Percentiles rank a stretch among this genome's conserved stretches.
phyloP scores from a whole-genome alignment of 768 basidiomycete species.

The Crepidotus variabilis region DNA sequence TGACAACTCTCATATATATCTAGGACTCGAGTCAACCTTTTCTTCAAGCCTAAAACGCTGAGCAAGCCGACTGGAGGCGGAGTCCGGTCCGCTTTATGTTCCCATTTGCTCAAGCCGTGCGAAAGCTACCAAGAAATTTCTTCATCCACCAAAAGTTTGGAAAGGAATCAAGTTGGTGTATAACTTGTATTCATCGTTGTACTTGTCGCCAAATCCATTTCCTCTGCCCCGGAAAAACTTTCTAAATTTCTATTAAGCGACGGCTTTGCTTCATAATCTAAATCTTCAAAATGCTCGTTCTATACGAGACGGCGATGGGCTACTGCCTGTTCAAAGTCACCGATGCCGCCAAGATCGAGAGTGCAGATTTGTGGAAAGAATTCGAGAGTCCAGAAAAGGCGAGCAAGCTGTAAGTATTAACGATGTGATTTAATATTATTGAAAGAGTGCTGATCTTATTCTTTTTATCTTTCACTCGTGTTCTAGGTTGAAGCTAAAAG shows the following conservation, averaged over 20 bases:
- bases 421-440: no score
- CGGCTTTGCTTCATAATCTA: conserved; percentile 2
- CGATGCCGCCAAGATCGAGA: conserved; percentile 82
- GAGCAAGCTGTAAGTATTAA: conserved; percentile 74
- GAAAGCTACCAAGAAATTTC: conserved; percentile 24
- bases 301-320: conserved; percentile 94
- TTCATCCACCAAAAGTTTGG: conserved; percentile 23
- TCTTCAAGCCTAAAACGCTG: no score
- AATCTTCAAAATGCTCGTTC: conserved; percentile 74
- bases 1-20: no score
- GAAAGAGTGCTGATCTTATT: no score
- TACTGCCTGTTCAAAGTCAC: conserved; percentile 98
- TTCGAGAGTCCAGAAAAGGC: conserved; percentile 92
- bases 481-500: conserved; percentile 87
- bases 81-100: not conserved
- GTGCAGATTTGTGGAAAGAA: conserved; percentile 84
- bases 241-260: conserved; percentile 1
- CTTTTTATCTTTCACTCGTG: no score
- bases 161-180: no score
- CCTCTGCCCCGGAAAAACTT: conserved; percentile 8
- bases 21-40: no score
- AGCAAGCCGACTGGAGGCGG: no score
- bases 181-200: conserved; percentile 13
- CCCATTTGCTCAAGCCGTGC: not conserved
- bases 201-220: conserved; percentile 16